These are phyloP conservation scores for Kurtzmaniella quercitrusa DNA, from an alignment of 1,139 yeast genomes.

Conservation along the genomic window DNA sequence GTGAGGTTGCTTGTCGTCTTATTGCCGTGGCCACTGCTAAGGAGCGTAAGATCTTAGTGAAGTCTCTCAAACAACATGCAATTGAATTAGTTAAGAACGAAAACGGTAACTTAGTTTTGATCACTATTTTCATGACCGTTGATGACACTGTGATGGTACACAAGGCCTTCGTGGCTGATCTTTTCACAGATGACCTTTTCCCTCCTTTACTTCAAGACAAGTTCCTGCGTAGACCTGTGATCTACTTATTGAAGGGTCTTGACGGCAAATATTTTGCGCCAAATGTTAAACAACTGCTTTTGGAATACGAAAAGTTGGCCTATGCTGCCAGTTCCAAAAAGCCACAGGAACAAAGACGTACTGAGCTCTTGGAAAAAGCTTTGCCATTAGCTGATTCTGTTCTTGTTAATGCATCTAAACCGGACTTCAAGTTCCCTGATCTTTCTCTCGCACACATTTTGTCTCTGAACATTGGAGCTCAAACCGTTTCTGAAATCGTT, in stretches of 20 bases:
- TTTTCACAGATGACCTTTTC: constrained; percentile 51
- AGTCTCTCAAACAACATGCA: constrained; percentile 69
- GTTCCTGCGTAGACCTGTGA: constrained; percentile 83
- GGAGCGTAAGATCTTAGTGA: constrained; percentile 80
- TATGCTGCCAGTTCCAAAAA: constrained; percentile 74
- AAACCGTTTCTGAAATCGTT: constrained; percentile 70
- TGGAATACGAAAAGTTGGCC: constrained; percentile 62
- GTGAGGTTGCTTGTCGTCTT: constrained; percentile 80
- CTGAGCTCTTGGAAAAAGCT: constrained; percentile 63
- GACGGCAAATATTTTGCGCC: constrained; percentile 85
- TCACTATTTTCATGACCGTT: constrained; percentile 76
- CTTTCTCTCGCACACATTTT: constrained; percentile 38
- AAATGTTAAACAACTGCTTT: constrained; percentile 54
- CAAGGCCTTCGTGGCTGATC: constrained; percentile 65
- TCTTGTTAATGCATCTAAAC: constrained; percentile 39
- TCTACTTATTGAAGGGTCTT: constrained; percentile 75
- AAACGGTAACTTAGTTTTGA: constrained; percentile 78
- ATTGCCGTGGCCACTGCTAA: constrained; percentile 86
- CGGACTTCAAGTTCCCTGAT: constrained; percentile 13
- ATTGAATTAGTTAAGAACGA: constrained; percentile 77
- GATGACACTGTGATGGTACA: constrained; percentile 87
- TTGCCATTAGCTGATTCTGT: constrained; percentile 62
- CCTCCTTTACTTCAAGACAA: constrained; percentile 63
- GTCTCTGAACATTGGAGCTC: constrained; percentile 74
- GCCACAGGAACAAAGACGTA: constrained; percentile 72